A percentile compares a stretch with the other conserved stretches of the same genome.
Conservation (phyloP, 352 stramenopile genomes). For the Phytophthora pistaciae region DNA sequence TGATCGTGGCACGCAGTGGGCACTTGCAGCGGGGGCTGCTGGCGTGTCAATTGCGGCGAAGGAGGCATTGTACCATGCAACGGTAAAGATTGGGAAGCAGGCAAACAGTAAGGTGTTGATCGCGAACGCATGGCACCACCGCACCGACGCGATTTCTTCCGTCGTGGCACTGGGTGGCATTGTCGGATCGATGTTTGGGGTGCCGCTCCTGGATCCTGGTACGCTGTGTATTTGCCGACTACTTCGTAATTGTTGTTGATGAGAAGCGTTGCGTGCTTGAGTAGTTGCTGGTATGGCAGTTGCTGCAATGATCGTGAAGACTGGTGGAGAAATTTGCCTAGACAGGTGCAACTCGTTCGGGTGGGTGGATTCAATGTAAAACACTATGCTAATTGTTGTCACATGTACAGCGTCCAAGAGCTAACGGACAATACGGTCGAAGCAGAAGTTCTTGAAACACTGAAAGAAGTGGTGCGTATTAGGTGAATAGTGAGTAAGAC, state of each 20-base stretch:
- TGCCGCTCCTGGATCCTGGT: constrained; percentile 83
- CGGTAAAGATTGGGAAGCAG: constrained; percentile 91
- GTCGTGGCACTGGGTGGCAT: constrained; percentile 87
- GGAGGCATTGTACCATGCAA: constrained; percentile 95
- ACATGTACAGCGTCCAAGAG: constrained; percentile 67
- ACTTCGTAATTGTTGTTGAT: neutral
- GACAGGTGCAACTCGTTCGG: constrained; percentile 55
- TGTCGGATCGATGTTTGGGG: constrained; percentile 69
- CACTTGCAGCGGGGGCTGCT: constrained; percentile 86
- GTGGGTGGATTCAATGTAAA: neutral
- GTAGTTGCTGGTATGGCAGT: constrained; percentile 86
- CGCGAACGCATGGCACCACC: constrained; percentile 98
- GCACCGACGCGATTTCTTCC: constrained; percentile 92
- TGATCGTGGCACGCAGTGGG: constrained; percentile 60
- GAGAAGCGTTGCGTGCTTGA: neutral
- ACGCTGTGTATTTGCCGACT: neutral
- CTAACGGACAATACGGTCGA: constrained; percentile 89
- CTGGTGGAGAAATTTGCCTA: constrained; percentile 82
- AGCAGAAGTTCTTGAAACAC: constrained; percentile 76
- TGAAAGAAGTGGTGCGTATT: constrained; percentile 72
- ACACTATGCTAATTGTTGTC: neutral
- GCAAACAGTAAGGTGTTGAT: constrained; percentile 96
- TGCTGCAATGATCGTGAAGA: constrained; percentile 91
- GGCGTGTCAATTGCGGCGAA: constrained; percentile 94
- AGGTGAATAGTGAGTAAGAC: neutral